Conservation (phyloP, 176 grass and related monocot genomes). For the Avena atlantica region DNA sequence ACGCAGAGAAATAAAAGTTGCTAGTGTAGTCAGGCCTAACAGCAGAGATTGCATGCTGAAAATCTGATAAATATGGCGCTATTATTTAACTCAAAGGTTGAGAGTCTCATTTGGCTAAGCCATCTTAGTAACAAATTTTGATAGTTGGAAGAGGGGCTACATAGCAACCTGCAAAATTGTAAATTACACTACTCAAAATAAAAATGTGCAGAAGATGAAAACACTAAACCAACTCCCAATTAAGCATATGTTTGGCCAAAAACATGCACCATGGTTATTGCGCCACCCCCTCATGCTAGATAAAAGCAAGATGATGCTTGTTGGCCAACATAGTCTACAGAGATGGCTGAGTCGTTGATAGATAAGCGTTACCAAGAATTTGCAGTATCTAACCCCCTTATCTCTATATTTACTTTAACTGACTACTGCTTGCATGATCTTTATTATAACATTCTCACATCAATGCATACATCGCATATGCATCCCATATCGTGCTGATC, state of each 20-base stretch:
- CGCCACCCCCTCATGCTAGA: background rate
- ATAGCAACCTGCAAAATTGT: background rate
- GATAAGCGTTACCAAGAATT: background rate
- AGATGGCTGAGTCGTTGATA: background rate
- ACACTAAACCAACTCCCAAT: background rate
- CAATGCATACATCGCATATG: background rate
- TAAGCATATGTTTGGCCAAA: too few species aligned
- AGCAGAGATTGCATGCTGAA: background rate
- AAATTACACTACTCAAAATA: background rate
- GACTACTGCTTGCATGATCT: background rate
- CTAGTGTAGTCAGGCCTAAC: background rate
- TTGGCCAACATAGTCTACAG: background rate
- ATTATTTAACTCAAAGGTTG: background rate
- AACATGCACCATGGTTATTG: too few species aligned
- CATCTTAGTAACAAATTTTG: background rate
- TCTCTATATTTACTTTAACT: background rate
- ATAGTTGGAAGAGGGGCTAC: background rate
- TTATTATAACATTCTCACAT: background rate
- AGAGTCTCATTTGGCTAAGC: background rate
- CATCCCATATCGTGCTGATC: background rate
- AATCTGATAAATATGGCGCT: background rate
- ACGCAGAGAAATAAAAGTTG: background rate
- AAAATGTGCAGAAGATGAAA: background rate
- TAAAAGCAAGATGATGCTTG: background rate
- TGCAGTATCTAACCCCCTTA: background rate